Evolutionary conservation across 2,329 filamentous ascomycete genomes (phyloP).

Genomic region (Fusarium nisikadoi): DNA sequence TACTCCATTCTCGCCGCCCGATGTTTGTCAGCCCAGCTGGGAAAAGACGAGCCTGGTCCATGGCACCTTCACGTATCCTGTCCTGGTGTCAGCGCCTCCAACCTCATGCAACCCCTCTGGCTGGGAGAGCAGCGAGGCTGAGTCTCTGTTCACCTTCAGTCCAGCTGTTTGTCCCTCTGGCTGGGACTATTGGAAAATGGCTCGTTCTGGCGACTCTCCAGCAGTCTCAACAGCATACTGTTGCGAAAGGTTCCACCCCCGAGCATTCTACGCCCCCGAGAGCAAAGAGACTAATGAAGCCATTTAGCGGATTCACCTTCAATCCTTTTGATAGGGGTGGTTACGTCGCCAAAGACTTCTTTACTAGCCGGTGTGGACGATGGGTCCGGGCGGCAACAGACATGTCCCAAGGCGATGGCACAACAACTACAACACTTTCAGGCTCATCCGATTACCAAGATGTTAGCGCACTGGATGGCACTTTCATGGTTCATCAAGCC

Average conservation of each 20-base stretch:
- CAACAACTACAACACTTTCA: not conserved
- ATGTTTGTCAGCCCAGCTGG: rapidly evolving
- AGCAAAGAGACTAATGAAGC: not conserved
- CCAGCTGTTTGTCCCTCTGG: not conserved
- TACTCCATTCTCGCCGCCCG: rapidly evolving
- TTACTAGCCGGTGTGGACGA: not conserved
- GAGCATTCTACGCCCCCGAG: not conserved
- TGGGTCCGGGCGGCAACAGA: not conserved
- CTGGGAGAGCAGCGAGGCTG: not conserved
- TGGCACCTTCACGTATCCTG: not conserved
- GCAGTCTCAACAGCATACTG: not conserved
- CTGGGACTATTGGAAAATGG: not conserved
- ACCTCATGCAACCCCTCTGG: not conserved
- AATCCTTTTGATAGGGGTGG: not conserved
- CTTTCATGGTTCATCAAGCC: not conserved
- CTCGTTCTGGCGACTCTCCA: not conserved
- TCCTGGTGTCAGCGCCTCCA: not conserved
- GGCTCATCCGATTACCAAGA: not conserved
- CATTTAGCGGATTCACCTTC: not conserved
- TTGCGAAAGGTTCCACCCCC: not conserved
- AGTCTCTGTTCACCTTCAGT: not conserved
- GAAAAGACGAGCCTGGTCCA: rapidly evolving
- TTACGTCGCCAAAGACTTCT: not conserved
- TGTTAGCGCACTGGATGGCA: not conserved
- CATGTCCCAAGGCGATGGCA: not conserved